Conservation (phyloP, 768 basidiomycete species). For the Boletus pseudo-olivaceus region DNA sequence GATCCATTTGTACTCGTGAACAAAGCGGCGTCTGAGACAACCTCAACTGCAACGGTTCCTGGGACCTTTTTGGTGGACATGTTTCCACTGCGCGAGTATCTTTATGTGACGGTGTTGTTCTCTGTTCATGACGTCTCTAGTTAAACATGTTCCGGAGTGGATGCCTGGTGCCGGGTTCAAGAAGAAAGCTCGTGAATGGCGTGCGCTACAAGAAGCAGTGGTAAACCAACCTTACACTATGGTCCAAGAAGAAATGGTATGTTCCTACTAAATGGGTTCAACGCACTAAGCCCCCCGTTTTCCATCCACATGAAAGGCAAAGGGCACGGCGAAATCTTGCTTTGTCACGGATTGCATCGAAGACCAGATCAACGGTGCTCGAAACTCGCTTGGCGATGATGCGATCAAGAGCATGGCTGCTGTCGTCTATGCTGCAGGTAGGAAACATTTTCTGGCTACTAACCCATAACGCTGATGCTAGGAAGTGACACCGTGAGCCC, state of each 20-base stretch:
- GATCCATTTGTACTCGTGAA: constrained; percentile 5
- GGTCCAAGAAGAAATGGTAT: constrained; percentile 2
- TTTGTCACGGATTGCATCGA: constrained; percentile 5
- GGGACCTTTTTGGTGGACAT: constrained; percentile 4
- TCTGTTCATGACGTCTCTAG: background rate
- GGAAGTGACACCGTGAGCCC: constrained; percentile 5
- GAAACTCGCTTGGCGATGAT: background rate
- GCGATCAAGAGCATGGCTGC: constrained; percentile 6
- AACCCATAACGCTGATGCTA: background rate
- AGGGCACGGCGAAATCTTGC: background rate
- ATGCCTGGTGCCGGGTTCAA: constrained; percentile 3
- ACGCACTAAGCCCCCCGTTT: background rate
- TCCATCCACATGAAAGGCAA: background rate
- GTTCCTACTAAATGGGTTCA: background rate
- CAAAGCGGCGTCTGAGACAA: constrained; percentile 3
- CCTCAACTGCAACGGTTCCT: constrained; percentile 1
- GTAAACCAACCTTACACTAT: constrained; percentile 1
- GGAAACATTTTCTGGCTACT: too few relatives aligned
- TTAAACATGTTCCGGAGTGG: constrained; percentile 3
- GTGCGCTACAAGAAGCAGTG: constrained; percentile 1
- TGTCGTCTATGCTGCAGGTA: constrained; percentile 4
- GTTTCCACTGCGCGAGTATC: background rate
- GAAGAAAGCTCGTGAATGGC: constrained; percentile 5
- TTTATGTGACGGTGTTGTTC: too few relatives aligned
- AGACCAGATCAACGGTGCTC: background rate